Evolutionary conservation across 768 basidiomycete genomes (phyloP).

Genomic region (Mycena venus): DNA sequence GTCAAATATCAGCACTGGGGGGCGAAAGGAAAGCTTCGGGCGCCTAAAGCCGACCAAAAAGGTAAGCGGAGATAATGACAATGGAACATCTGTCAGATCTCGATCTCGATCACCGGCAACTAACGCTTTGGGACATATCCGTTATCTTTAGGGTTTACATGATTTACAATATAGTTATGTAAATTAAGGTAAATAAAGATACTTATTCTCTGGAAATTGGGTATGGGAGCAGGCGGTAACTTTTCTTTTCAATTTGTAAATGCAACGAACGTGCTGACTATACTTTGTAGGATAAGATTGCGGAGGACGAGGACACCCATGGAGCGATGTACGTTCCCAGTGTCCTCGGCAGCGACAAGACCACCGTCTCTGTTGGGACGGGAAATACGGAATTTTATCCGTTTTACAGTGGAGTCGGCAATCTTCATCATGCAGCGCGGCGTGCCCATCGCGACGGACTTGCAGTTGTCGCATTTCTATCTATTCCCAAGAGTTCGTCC

Average conservation of each 20-base stretch:
- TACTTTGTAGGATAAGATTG: slow-evolving; percentile 34
- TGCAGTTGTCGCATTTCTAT: slow-evolving; percentile 11
- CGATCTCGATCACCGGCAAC: background rate
- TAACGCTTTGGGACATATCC: background rate
- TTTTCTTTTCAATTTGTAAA: no score
- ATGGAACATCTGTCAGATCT: background rate
- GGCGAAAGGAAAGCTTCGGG: no score
- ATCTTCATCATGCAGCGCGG: slow-evolving; percentile 25
- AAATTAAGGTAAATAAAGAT: background rate
- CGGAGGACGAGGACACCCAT: slow-evolving; percentile 17
- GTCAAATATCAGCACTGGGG: no score
- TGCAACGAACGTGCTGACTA: no score
- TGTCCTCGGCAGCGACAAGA: slow-evolving; percentile 38
- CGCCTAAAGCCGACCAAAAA: no score
- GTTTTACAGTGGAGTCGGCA: slow-evolving; percentile 33
- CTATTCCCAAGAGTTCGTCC: slow-evolving; percentile 11
- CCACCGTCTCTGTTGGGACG: slow-evolving; percentile 34
- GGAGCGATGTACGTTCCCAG: slow-evolving; percentile 34
- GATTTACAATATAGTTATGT: background rate
- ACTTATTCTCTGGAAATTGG: no score
- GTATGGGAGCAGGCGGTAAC: no score
- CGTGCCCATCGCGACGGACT: slow-evolving; percentile 24
- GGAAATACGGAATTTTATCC: slow-evolving; percentile 39
- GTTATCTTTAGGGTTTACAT: background rate
- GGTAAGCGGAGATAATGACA: no score